These are phyloP conservation scores for Mortierella sp. DNA, from an alignment of 371 early-diverging fungal genomes.

Conservation along the genomic window DNA sequence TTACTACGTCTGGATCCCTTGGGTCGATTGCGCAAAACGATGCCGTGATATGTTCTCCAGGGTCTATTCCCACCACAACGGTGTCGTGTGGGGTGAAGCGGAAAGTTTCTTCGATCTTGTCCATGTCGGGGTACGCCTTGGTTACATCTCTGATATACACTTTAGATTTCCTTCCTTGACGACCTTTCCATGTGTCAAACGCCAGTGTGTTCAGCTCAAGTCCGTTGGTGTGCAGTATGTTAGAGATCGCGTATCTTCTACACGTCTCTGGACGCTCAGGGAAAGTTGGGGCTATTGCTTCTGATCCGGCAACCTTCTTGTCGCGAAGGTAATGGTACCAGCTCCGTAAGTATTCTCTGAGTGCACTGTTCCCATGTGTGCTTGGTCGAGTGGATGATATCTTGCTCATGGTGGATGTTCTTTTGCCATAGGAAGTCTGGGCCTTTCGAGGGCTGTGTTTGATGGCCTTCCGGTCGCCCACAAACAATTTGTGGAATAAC, in stretches of 20 bases:
- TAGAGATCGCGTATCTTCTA: neutral
- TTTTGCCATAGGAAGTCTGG: neutral
- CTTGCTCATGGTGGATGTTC: neutral
- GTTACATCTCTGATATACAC: neutral
- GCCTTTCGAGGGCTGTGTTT: neutral
- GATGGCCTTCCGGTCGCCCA: neutral
- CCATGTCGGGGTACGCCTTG: neutral
- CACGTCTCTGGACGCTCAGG: neutral
- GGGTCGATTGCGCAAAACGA: neutral
- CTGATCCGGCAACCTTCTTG: neutral
- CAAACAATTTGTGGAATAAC: neutral
- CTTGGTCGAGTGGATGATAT: neutral
- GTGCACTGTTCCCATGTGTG: neutral
- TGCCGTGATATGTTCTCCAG: neutral
- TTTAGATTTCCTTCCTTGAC: neutral
- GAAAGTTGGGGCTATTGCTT: neutral
- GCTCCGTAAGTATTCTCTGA: neutral
- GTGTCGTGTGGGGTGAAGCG: neutral
- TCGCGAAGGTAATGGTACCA: neutral
- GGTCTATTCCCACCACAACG: neutral
- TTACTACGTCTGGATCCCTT: neutral
- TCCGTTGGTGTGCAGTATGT: neutral
- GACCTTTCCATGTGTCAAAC: neutral
- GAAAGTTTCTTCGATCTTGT: neutral
- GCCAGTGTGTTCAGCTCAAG: neutral